Evolutionary conservation across 2,329 filamentous ascomycete genomes (phyloP).

Genomic region (Drechmeria coniospora): DNA sequence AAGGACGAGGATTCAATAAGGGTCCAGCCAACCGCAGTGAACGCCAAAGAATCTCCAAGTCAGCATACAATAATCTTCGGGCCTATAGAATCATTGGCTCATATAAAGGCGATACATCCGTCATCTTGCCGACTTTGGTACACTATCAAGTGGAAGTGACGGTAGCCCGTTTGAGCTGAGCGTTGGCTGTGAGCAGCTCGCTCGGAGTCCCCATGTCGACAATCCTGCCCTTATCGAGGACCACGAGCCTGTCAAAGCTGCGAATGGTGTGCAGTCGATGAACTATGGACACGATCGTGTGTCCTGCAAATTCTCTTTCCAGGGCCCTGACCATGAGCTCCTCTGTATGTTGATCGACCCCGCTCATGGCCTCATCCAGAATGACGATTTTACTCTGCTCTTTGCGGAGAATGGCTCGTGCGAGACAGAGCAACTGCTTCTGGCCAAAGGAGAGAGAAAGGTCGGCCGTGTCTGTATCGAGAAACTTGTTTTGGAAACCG

Average conservation of each 20-base stretch:
- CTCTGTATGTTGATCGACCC: constrained; percentile 22
- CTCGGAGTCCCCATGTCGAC: constrained; percentile 15
- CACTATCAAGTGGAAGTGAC: too few species aligned
- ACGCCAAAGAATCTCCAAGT: too few species aligned
- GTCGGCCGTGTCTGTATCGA: constrained; percentile 6
- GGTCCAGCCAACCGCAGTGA: too few species aligned
- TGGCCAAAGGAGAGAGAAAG: constrained; percentile 9
- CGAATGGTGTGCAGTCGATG: constrained; percentile 30
- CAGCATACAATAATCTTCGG: too few species aligned
- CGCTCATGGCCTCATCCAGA: constrained; percentile 21
- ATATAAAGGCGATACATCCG: too few species aligned
- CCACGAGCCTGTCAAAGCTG: constrained; percentile 29
- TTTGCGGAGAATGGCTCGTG: constrained; percentile 12
- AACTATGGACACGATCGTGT: constrained; percentile 35
- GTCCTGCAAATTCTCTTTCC: constrained; percentile 16
- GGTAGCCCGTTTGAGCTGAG: too few species aligned
- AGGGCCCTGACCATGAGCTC: constrained; percentile 20
- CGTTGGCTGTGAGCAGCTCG: too few species aligned
- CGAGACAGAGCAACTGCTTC: constrained; percentile 9
- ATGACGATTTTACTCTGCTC: constrained; percentile 15
- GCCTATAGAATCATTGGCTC: too few species aligned
- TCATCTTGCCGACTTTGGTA: too few species aligned
- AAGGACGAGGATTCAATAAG: too few species aligned
- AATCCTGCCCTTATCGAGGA: constrained; percentile 28
- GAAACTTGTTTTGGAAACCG: constrained; percentile 4